A percentile compares a stretch with the other conserved stretches of the same genome.
Evolutionary conservation across 2,329 filamentous ascomycete species (phyloP).

Genomic region (Arthroderma sp.): DNA sequence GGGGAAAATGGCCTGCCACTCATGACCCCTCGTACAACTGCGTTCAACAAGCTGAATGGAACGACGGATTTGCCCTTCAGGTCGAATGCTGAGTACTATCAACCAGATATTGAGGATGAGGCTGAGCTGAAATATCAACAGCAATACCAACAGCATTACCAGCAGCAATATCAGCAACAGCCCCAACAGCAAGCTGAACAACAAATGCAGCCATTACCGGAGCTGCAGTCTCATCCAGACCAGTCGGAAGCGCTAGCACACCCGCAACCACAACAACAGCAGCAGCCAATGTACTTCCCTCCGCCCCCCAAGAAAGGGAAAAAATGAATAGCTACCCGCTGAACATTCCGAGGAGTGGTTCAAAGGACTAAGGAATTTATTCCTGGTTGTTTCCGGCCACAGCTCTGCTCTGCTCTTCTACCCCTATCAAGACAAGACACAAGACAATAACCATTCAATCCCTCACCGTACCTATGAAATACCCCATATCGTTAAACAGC

Average conservation of each 20-base stretch:
- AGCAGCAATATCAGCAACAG: not conserved
- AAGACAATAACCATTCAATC: too few species aligned
- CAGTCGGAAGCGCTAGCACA: slow-evolving; percentile 7
- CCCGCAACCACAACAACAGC: slow-evolving; percentile 9
- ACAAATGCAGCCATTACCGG: too few species aligned
- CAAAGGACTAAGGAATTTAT: too few species aligned
- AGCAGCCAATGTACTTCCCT: slow-evolving; percentile 28
- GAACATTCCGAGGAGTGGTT: too few species aligned
- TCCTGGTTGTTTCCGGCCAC: too few species aligned
- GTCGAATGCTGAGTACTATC: slow-evolving; percentile 16
- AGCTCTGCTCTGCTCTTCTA: too few species aligned
- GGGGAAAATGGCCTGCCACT: slow-evolving; percentile 21
- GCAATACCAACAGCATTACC: not conserved
- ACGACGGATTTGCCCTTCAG: slow-evolving; percentile 30
- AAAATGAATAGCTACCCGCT: too few species aligned
- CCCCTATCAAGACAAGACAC: too few species aligned
- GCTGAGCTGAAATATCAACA: not conserved
- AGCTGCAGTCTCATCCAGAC: slow-evolving; percentile 6
- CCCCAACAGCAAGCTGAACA: not conserved
- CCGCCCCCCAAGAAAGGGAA: slow-evolving; percentile 24
- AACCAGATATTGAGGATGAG: slow-evolving; percentile 6
- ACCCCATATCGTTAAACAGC: too few species aligned
- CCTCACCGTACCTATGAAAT: too few species aligned
- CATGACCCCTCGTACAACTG: slow-evolving; percentile 29
- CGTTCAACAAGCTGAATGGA: slow-evolving; percentile 29